These are phyloP conservation scores for Fusarium nygamai DNA, from an alignment of 2,329 filamentous ascomycete species.

Conservation along the genomic window DNA sequence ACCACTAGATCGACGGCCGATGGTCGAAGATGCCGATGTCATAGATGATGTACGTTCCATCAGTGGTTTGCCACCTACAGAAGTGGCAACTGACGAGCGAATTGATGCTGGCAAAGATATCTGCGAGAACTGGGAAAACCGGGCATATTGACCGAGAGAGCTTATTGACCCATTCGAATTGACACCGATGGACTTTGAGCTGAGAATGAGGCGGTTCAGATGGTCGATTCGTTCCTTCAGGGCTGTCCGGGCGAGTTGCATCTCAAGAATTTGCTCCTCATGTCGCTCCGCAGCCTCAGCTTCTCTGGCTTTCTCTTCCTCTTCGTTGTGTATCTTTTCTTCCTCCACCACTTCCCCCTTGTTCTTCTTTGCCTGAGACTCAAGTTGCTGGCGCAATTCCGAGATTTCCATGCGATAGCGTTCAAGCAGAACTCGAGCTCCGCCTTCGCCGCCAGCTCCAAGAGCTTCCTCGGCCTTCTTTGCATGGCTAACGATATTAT, in stretches of 20 bases:
- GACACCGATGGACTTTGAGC: slow-evolving; percentile 94
- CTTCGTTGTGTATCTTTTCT: slow-evolving; percentile 69
- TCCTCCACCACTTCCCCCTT: slow-evolving; percentile 68
- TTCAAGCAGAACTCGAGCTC: slow-evolving; percentile 87
- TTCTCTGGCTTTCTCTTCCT: slow-evolving; percentile 78
- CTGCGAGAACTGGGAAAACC: slow-evolving; percentile 73
- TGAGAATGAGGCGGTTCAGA: slow-evolving; percentile 91
- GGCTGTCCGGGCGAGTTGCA: slow-evolving; percentile 95
- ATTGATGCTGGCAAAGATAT: slow-evolving; percentile 65
- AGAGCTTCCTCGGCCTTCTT: slow-evolving; percentile 93
- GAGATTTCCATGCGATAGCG: slow-evolving; percentile 93
- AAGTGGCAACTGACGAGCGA: slow-evolving; percentile 76
- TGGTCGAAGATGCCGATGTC: slow-evolving; percentile 69
- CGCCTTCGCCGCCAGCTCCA: slow-evolving; percentile 82
- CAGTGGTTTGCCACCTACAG: slow-evolving; percentile 59
- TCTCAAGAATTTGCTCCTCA: slow-evolving; percentile 97
- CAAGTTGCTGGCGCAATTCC: slow-evolving; percentile 82
- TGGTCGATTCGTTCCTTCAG: slow-evolving; percentile 98
- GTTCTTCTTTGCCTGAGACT: slow-evolving; percentile 79
- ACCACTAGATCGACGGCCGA: slow-evolving; percentile 63
- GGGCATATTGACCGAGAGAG: slow-evolving; percentile 69
- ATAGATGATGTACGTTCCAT: slow-evolving; percentile 74
- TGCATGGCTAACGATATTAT: slow-evolving; percentile 96
- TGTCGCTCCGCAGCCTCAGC: slow-evolving; percentile 86
- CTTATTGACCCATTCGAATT: slow-evolving; percentile 81